These are phyloP conservation scores for Crithidia brevicula DNA, from an alignment of 208 protist species.

Conservation along the genomic window DNA sequence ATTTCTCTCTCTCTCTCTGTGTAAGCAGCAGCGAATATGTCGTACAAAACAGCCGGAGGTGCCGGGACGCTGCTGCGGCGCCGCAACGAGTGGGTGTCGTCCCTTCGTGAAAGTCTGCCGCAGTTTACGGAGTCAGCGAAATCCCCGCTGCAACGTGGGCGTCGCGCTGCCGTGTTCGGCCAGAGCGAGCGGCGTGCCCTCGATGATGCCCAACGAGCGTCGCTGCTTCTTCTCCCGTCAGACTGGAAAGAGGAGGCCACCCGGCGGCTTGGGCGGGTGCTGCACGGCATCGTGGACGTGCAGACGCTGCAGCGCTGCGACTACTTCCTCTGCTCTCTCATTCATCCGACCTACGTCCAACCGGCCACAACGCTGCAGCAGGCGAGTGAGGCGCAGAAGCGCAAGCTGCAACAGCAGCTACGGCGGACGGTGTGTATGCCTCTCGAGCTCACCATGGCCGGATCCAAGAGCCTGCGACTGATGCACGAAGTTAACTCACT, in stretches of 20 bases:
- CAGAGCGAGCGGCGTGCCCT: slow-evolving; percentile 11
- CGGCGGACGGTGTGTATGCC: slow-evolving; percentile 71
- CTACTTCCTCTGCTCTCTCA: slow-evolving; percentile 71
- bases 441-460: slow-evolving; percentile 56
- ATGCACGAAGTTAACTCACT: slow-evolving; percentile 26
- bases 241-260: slow-evolving; percentile 32
- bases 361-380: slow-evolving; percentile 2
- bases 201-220: slow-evolving; percentile 4
- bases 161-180: slow-evolving; percentile 10
- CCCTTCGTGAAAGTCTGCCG: slow-evolving; percentile 13
- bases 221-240: slow-evolving; percentile 26
- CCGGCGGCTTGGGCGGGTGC: slow-evolving; percentile 31
- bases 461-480: slow-evolving; percentile 53
- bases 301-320: slow-evolving; percentile 39
- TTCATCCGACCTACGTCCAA: slow-evolving; percentile 76
- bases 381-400: neutral
- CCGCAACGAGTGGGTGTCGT: slow-evolving; percentile 25
- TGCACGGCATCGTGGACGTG: slow-evolving; percentile 50
- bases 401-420: slow-evolving; percentile 14
- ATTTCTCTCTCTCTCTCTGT: neutral
- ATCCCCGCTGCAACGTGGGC: slow-evolving; percentile 4
- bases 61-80: slow-evolving; percentile 18
- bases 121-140: slow-evolving; percentile 15
- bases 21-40: too few relatives aligned
- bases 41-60: neutral